These are phyloP conservation scores for Podospora pseudoanserina DNA, from an alignment of 495 filamentous ascomycete genomes.

Conservation along the genomic window DNA sequence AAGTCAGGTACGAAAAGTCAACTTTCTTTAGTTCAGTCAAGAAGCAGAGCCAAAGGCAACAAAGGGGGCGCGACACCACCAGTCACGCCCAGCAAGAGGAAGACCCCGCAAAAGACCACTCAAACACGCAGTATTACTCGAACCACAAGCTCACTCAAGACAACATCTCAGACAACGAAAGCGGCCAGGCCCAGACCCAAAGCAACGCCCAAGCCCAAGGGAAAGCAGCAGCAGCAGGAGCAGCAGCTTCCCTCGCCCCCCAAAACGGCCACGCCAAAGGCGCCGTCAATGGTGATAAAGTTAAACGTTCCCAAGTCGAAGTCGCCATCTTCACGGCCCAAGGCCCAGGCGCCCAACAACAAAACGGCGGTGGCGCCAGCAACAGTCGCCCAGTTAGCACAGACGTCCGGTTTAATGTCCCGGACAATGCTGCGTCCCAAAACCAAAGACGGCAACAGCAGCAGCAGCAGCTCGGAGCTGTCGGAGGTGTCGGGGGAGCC, in stretches of 20 bases:
- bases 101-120: neutral
- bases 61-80: constrained; percentile 10
- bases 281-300: neutral
- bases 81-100: neutral
- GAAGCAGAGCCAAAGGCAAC: neutral
- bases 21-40: constrained; percentile 12
- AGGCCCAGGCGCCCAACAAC: neutral
- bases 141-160: constrained; percentile 21
- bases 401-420: neutral
- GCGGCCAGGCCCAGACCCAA: constrained; percentile 10
- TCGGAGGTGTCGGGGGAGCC: neutral
- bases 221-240: neutral
- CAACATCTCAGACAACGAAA: neutral
- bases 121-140: constrained; percentile 3
- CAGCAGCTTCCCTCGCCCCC: neutral
- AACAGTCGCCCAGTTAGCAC: neutral
- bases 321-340: neutral
- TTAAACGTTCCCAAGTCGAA: neutral
- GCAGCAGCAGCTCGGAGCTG: neutral
- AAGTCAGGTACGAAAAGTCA: constrained; percentile 5
- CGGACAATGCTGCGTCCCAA: neutral
- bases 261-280: constrained; percentile 5
- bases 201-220: constrained; percentile 18
- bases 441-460: neutral
- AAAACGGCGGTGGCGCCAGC: no score